phyloP scores from a whole-genome alignment of 768 basidiomycete species.

The Lactarius akahatsu region DNA sequence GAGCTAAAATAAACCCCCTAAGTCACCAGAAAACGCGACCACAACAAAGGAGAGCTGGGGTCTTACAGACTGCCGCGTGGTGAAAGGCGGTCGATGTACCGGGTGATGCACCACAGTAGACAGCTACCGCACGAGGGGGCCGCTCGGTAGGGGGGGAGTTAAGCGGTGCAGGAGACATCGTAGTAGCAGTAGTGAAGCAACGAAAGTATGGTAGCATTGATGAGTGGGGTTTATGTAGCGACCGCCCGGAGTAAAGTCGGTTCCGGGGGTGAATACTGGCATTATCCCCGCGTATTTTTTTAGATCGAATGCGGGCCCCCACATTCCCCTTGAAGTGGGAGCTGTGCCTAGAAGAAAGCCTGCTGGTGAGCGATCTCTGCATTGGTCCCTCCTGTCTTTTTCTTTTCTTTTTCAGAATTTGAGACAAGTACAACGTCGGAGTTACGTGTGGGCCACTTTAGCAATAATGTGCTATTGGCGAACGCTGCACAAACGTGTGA shows the following conservation, averaged over 20 bases:
- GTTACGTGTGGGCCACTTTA: too few species aligned
- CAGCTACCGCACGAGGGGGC: slow-evolving; percentile 52
- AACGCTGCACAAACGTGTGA: too few species aligned
- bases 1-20: slow-evolving; percentile 42
- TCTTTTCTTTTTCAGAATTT: too few species aligned
- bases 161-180: neutral
- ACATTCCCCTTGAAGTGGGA: neutral
- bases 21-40: neutral
- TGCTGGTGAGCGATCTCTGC: too few species aligned
- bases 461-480: too few species aligned
- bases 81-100: slow-evolving; percentile 63
- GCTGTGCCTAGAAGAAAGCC: too few species aligned
- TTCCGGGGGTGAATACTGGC: neutral
- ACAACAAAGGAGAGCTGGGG: neutral
- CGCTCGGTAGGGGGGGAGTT: neutral
- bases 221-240: neutral
- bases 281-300: too few species aligned
- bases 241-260: neutral
- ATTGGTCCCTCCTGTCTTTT: too few species aligned
- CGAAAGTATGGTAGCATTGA: neutral
- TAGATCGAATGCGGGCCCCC: too few species aligned
- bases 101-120: slow-evolving; percentile 79
- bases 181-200: neutral
- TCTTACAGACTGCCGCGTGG: slow-evolving; percentile 69
- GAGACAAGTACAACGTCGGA: too few species aligned